Percentiles rank a stretch among this genome's conserved stretches.
Evolutionary conservation across 2,329 filamentous ascomycete genomes (phyloP).

Genomic region (Colletotrichum caudatum): DNA sequence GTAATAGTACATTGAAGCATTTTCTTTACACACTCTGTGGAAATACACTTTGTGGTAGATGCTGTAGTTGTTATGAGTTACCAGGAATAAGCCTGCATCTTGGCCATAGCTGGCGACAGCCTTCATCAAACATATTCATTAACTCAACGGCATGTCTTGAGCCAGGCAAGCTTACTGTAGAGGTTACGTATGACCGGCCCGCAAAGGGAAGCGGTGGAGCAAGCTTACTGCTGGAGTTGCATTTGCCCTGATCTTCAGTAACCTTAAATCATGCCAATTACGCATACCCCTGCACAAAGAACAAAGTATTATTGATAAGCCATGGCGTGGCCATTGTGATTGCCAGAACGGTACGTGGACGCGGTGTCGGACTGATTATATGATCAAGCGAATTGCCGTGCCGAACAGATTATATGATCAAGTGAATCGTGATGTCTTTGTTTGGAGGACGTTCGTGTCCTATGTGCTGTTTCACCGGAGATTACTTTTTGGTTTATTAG

Average conservation of each 20-base stretch:
- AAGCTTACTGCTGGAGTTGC: not conserved
- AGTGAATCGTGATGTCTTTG: not conserved
- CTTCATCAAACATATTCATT: too few species aligned
- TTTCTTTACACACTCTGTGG: too few species aligned
- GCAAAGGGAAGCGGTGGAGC: not conserved
- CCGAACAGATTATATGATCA: not conserved
- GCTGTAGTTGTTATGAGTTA: too few species aligned
- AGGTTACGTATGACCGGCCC: not conserved
- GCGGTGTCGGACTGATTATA: not conserved
- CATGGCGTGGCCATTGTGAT: not conserved
- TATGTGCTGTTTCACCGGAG: too few species aligned
- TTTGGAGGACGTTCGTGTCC: not conserved
- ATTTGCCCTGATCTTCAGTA: not conserved
- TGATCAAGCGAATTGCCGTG: not conserved
- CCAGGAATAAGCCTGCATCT: too few species aligned
- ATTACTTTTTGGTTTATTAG: accelerated
- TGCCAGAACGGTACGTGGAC: not conserved
- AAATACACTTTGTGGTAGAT: too few species aligned
- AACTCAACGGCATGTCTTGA: not conserved
- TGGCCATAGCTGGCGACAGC: too few species aligned
- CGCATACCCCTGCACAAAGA: not conserved
- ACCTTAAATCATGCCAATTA: not conserved
- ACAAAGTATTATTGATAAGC: not conserved
- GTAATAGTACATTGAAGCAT: too few species aligned
- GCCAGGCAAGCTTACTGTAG: not conserved